Evolutionary conservation across 1,139 yeast species (phyloP), one percentile per base, ranked within the genome.

Genomic region (Saccharomycopsis hybrid): DNA sequence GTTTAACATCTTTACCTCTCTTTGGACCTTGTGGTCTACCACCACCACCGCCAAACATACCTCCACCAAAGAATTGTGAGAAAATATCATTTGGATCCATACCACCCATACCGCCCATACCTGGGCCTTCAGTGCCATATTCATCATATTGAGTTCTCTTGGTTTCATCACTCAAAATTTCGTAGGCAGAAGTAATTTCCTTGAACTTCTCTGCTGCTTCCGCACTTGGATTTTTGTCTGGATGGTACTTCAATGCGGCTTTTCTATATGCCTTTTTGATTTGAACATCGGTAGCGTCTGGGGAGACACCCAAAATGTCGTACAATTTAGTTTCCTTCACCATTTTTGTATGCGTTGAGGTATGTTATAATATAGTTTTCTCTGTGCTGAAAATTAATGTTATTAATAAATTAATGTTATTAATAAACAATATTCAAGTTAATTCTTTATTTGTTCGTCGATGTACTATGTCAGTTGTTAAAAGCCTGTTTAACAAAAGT

Each of bases 241-340:
- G 98, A 67, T 92, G 98, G 71, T 80, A 85, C 65, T 86, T 90
- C 63, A 92, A 77, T 27, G 98, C 98, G 47, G 87, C 79, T 62
- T 86, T 80, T 74, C 97, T 83, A 73, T 92, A 92, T 25, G 97
- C 97, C 68, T 92, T 92, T 70, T 90, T 92, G 67, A 92, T 82
- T 68, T 90, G 95, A 44, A 78, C 69, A 50, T 86, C 96, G 32
- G 80, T 71, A 40, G 97, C 97, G 50, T 75, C 75, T 48, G 88
- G 81, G 32, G 85, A 64, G 47, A 90, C 95, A 49, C 95, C 96
- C 59, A 90, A 74, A 35, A 78, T 66, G 62, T 90, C 97, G 71
- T 92, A 92, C 57, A 84, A 77, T 65, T 85, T 85, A 42, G 97
- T 83, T 55, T 92, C 97, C 63, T 82, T 88, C 56, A 85, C 97